Percentiles rank a stretch among this genome's conserved stretches.
Conservation (phyloP, 805 yeast species). For the Naumovozyma dairenensis region DNA sequence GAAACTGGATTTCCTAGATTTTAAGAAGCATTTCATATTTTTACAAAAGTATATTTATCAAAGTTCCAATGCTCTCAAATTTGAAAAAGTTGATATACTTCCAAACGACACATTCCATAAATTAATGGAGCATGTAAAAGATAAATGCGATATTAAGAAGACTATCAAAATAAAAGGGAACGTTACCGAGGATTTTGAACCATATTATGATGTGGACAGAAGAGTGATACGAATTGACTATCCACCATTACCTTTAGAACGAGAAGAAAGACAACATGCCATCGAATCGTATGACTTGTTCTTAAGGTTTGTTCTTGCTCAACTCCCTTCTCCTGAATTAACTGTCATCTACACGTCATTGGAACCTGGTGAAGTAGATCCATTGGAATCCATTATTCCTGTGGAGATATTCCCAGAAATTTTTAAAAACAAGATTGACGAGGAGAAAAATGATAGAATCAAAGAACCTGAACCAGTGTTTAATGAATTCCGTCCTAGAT, state of each 20-base stretch:
- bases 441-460: slow-evolving; percentile 43
- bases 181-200: slow-evolving; percentile 37
- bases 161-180: slow-evolving; percentile 22
- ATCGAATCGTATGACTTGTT: slow-evolving; percentile 37
- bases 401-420: slow-evolving; percentile 47
- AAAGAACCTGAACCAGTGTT: slow-evolving; percentile 24
- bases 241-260: slow-evolving; percentile 36
- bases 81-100: slow-evolving; percentile 39
- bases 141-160: slow-evolving; percentile 20
- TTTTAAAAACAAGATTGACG: slow-evolving; percentile 39
- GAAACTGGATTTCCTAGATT: slow-evolving; percentile 37
- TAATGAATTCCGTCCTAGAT: slow-evolving; percentile 28
- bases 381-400: slow-evolving; percentile 14
- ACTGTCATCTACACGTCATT: slow-evolving; percentile 49
- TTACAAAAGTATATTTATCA: slow-evolving; percentile 41
- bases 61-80: slow-evolving; percentile 52
- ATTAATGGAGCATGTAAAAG: slow-evolving; percentile 11
- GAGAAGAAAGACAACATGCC: slow-evolving; percentile 24
- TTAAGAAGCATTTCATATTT: slow-evolving; percentile 35
- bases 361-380: slow-evolving; percentile 18
- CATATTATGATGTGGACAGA: slow-evolving; percentile 53
- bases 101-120: slow-evolving; percentile 13
- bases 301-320: slow-evolving; percentile 48
- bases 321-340: slow-evolving; percentile 64
- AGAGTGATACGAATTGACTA: slow-evolving; percentile 54